Base-by-base conservation (phyloP, 2,329 filamentous ascomycete species). In the Fusarium sp. region DNA sequence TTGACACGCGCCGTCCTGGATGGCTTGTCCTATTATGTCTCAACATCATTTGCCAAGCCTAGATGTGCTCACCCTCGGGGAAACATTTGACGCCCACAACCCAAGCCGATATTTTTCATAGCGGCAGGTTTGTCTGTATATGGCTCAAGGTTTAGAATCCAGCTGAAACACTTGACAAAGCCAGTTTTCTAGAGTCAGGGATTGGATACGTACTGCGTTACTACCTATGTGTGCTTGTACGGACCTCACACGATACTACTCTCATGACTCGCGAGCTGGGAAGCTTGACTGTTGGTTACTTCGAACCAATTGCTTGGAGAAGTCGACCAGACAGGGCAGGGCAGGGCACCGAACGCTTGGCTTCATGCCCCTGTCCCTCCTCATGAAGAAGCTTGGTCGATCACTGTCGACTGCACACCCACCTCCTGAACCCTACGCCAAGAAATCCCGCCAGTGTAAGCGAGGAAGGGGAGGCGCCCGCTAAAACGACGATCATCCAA, bases 381-480 rank as follows among this genome's bases (percentile, higher is more conserved):
- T 71, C 68, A 67, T 62, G 59, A 72, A 68, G 73, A 76, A 73
- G 73, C 74, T 68, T 69, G 70, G 75, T 76, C 71, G 76, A 78
- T 78, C 71, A 60, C 60, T 51, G 57, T 54, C 44, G 50, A 67
- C 51, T 44, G 51, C 63, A 74, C 71, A 58, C 71, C 58, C 61
- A 60, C 61, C 58, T 72, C 61, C 57, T 61, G 68, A 65, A 61
- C 61, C 66, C 67, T 69, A 62, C 67, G 71, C 74, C 73, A 74
- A 62, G 68, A 61, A 71, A 77, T 70, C 70, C 75, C 65, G 61
- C 75, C 72, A 76, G 58, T 73, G 73, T 74, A 77, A 76, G 75
- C 75, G 75, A 77, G 75, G 75, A 75, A 77, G 72, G 75, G 74
- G 72, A 77, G 74, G 73, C 73, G 76, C 72, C 75, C 73, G 76